phyloP scores from a whole-genome alignment of 2,329 filamentous ascomycete species.

The Aureobasidium uvarum region DNA sequence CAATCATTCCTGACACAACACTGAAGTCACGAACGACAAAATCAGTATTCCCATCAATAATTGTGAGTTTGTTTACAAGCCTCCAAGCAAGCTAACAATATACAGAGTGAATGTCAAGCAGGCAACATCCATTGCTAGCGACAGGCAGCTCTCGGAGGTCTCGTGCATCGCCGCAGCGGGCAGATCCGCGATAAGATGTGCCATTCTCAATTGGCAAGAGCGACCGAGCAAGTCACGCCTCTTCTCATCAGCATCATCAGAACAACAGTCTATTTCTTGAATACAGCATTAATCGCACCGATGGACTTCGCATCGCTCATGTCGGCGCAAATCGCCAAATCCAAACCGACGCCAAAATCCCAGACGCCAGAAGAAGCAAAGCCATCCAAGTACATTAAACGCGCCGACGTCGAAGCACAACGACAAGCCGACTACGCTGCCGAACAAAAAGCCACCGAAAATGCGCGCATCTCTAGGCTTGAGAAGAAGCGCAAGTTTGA shows the following conservation, averaged over 20 bases:
- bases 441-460: constrained; percentile 73
- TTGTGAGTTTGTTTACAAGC: not conserved
- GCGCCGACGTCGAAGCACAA: constrained; percentile 80
- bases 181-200: constrained; percentile 23
- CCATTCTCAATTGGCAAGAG: not conserved
- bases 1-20: no score
- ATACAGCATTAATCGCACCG: constrained; percentile 29
- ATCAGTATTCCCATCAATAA: no score
- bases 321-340: constrained; percentile 86
- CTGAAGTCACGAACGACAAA: no score
- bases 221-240: not conserved
- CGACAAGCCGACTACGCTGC: constrained; percentile 76
- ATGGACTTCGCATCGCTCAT: constrained; percentile 98
- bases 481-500: constrained; percentile 84
- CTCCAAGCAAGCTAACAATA: not conserved
- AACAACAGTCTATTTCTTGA: not conserved
- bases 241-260: no score
- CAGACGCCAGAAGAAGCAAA: constrained; percentile 38
- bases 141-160: not conserved
- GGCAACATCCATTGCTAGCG: no score
- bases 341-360: constrained; percentile 55
- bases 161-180: not conserved
- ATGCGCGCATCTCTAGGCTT: constrained; percentile 65
- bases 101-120: no score
- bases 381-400: constrained; percentile 75